Evolutionary conservation across 2,329 filamentous ascomycete species (phyloP), one percentile per base, ranked within the genome.

Genomic region (Xylariaceae sp.): DNA sequence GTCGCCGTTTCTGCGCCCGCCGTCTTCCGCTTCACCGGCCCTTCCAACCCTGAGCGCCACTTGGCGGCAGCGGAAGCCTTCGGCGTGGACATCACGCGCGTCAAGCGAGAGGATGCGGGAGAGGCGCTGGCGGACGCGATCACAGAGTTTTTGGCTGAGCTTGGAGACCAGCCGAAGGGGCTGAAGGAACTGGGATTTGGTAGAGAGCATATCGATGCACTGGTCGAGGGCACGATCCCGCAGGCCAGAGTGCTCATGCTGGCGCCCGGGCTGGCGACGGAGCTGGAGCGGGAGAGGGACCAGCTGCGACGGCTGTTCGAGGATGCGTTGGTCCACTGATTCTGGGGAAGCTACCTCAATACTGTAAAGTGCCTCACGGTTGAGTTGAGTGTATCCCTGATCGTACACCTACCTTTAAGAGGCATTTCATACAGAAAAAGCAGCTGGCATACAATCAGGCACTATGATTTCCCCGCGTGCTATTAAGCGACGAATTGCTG

Each of bases 191-290:
- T 98, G 11, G 94, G 93, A 0, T 98, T 97, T 59, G 76, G 76
- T 39, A 68, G 65, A 13, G 78, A 79, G 30, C 80, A 97, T 67
- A 72, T 98, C 15, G 88, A 94, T 49, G 79, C 72, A 9, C 69
- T 98, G 48, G 89, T 98, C 1, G 91, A 97, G 65, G 94, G 93
- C 1, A 98, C 93, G 0, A 83, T 98, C 47, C 93, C 93, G 4
- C 93, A 98, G 69, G 81, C 81, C 42, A 74, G 93, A 51, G 94
- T 98, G 41, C 64, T 98, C 57, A 93, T 90, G 84, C 68, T 98
- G 48, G 93, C 93, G 22, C 94, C 93, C 1, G 89, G 79, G 19
- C 64, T 98, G 55, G 80, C 78, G 30, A 77, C 75, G 51, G 85
- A 89, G 57, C 63, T 87, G 35, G 73, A 83, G 55, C 70, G 73